These are phyloP conservation scores for Arthrobotrys sphaeroides DNA, from an alignment of 2,329 filamentous ascomycete genomes.

Conservation along the genomic window DNA sequence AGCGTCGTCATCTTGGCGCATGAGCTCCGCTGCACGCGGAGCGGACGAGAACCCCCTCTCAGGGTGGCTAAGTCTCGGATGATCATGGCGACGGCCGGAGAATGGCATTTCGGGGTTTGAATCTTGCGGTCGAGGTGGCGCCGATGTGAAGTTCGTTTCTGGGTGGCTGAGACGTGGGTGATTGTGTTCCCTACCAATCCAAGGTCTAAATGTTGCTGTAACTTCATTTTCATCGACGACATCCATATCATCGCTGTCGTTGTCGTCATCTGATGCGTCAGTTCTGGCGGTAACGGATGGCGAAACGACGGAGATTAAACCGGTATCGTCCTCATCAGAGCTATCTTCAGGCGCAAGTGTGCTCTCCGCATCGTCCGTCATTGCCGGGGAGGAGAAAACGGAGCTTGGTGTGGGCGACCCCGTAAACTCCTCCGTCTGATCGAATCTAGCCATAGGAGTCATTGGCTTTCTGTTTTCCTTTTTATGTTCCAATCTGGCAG, in stretches of 20 bases:
- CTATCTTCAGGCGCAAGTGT: slow-evolving; percentile 48
- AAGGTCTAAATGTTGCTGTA: slow-evolving; percentile 50
- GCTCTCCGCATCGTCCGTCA: slow-evolving; percentile 52
- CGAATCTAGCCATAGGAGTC: slow-evolving; percentile 38
- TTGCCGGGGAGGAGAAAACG: slow-evolving; percentile 45
- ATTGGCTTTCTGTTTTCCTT: slow-evolving; percentile 62
- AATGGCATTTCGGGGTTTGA: slow-evolving; percentile 52
- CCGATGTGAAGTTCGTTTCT: slow-evolving; percentile 51
- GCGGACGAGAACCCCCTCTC: slow-evolving; percentile 50
- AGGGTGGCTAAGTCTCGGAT: slow-evolving; percentile 46
- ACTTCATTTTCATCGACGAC: slow-evolving; percentile 51
- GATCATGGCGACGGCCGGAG: slow-evolving; percentile 42
- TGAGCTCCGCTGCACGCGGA: slow-evolving; percentile 22
- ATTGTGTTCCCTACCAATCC: slow-evolving; percentile 49
- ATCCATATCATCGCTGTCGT: slow-evolving; percentile 53
- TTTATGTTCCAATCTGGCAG: slow-evolving; percentile 73
- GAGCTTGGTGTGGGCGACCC: slow-evolving; percentile 49
- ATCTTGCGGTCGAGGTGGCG: slow-evolving; percentile 37
- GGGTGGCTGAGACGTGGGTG: slow-evolving; percentile 50
- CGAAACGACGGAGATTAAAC: slow-evolving; percentile 55
- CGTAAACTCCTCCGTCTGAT: slow-evolving; percentile 47
- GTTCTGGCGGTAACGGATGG: slow-evolving; percentile 48
- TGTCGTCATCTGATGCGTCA: slow-evolving; percentile 41
- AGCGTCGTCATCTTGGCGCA: slow-evolving; percentile 63
- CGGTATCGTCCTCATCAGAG: slow-evolving; percentile 52